Conservation (phyloP, 352 stramenopile species). For the Pythium myriotylum region DNA sequence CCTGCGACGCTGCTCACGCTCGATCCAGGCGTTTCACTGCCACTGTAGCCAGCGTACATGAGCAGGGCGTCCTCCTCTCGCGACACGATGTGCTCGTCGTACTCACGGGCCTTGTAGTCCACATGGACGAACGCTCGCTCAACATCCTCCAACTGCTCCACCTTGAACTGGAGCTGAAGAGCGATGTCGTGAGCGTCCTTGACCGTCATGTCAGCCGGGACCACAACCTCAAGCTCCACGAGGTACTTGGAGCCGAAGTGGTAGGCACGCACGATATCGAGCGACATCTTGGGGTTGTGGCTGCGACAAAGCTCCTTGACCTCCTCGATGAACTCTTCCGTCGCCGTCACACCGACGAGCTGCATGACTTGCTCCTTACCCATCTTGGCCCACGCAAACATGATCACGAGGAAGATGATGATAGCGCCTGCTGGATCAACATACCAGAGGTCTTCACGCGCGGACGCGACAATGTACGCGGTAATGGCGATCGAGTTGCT, state of each 20-base stretch:
- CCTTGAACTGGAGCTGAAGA: constrained; percentile 90
- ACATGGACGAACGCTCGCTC: constrained; percentile 93
- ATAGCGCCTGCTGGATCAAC: constrained; percentile 93
- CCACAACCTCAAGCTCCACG: constrained; percentile 93
- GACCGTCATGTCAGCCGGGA: constrained; percentile 89
- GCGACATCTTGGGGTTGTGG: constrained; percentile 71
- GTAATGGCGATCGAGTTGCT: constrained; percentile 90
- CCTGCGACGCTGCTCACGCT: neutral
- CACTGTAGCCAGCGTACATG: constrained; percentile 25
- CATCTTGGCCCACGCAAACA: constrained; percentile 89
- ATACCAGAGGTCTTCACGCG: constrained; percentile 74
- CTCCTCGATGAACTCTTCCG: constrained; percentile 89
- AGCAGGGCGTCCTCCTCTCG: constrained; percentile 59
- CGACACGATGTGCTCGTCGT: constrained; percentile 78
- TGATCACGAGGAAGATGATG: constrained; percentile 94
- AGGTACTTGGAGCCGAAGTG: constrained; percentile 95
- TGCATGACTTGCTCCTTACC: constrained; percentile 92
- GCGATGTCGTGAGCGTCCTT: constrained; percentile 93
- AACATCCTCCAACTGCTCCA: constrained; percentile 86
- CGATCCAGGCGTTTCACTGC: constrained; percentile 24
- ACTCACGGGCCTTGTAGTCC: constrained; percentile 86
- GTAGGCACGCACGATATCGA: constrained; percentile 92
- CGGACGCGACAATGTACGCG: constrained; percentile 59
- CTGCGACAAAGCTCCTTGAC: constrained; percentile 77
- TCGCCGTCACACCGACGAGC: constrained; percentile 68